Conservation (phyloP, 768 basidiomycete genomes). For the Crucibulum laeve region DNA sequence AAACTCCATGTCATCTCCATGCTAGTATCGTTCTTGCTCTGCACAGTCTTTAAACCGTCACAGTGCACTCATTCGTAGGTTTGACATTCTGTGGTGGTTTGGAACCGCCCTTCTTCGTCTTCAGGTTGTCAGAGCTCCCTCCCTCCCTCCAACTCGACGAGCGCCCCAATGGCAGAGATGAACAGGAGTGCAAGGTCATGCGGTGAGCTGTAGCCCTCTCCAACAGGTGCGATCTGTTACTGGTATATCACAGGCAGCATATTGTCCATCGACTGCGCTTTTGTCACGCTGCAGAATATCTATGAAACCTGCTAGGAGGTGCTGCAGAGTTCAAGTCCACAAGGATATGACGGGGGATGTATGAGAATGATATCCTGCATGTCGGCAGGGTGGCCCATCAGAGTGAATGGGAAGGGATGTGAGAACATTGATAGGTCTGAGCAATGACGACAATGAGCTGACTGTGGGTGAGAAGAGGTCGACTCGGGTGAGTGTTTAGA, state of each 20-base stretch:
- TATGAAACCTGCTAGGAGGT: slow-evolving; percentile 62
- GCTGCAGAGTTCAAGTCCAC: slow-evolving; percentile 52
- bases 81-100: neutral
- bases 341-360: slow-evolving; percentile 50
- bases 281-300: slow-evolving; percentile 57
- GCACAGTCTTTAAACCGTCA: too few species aligned
- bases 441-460: slow-evolving; percentile 5
- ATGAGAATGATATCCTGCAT: slow-evolving; percentile 46
- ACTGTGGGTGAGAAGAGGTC: slow-evolving; percentile 2
- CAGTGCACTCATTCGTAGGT: too few species aligned
- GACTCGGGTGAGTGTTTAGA: slow-evolving; percentile 18
- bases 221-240: slow-evolving; percentile 37
- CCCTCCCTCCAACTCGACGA: slow-evolving; percentile 36
- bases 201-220: slow-evolving; percentile 31
- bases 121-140: too few species aligned
- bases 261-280: slow-evolving; percentile 64
- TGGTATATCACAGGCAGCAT: slow-evolving; percentile 60
- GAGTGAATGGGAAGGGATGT: slow-evolving; percentile 61
- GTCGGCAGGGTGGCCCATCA: slow-evolving; percentile 41
- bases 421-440: slow-evolving; percentile 45
- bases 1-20: slow-evolving; percentile 74
- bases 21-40: slow-evolving; percentile 56
- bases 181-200: slow-evolving; percentile 53
- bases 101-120: too few species aligned
- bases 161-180: slow-evolving; percentile 52